A percentile compares a stretch with the other conserved stretches of the same genome.
These are phyloP conservation scores for Vicia sativa DNA, from an alignment of 306 rosid species.

Conservation along the genomic window DNA sequence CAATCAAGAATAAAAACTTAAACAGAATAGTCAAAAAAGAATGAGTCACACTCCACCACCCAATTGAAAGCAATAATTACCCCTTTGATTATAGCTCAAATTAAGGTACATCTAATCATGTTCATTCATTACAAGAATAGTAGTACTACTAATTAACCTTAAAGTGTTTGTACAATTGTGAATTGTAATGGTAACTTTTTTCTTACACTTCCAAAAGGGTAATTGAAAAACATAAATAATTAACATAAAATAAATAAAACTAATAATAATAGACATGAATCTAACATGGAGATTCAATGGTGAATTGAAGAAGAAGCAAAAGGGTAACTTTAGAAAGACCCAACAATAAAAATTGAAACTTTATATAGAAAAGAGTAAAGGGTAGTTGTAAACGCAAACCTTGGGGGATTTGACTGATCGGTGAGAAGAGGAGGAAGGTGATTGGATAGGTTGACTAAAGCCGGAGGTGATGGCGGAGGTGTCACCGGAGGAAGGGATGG, in stretches of 20 bases:
- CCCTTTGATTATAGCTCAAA: constrained; percentile 29
- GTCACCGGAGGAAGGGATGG: constrained; percentile 40
- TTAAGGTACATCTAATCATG: constrained; percentile 24
- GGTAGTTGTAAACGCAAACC: constrained; percentile 47
- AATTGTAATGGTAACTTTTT: constrained; percentile 17
- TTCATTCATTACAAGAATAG: constrained; percentile 1
- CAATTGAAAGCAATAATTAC: constrained; percentile 33
- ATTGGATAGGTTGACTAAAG: too few relatives aligned
- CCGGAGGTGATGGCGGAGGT: constrained; percentile 45
- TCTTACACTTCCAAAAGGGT: not conserved
- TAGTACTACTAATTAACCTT: constrained; percentile 2
- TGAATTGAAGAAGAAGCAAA: constrained; percentile 14
- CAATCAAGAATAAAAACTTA: constrained; percentile 45
- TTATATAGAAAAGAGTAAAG: constrained; percentile 15
- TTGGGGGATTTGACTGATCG: constrained; percentile 64
- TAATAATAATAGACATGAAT: constrained; percentile 34
- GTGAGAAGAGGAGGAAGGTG: constrained; percentile 72
- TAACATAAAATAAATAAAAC: not conserved
- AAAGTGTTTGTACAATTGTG: not conserved
- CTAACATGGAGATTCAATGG: constrained; percentile 50
- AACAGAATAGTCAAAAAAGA: constrained; percentile 41
- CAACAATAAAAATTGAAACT: constrained; percentile 1
- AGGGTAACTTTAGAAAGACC: constrained; percentile 18
- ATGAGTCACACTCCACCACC: constrained; percentile 52
- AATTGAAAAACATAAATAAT: not conserved